Evolutionary conservation across 495 filamentous ascomycete genomes (phyloP), one percentile per base, ranked within the genome.

Genomic region (Neurospora sp.): DNA sequence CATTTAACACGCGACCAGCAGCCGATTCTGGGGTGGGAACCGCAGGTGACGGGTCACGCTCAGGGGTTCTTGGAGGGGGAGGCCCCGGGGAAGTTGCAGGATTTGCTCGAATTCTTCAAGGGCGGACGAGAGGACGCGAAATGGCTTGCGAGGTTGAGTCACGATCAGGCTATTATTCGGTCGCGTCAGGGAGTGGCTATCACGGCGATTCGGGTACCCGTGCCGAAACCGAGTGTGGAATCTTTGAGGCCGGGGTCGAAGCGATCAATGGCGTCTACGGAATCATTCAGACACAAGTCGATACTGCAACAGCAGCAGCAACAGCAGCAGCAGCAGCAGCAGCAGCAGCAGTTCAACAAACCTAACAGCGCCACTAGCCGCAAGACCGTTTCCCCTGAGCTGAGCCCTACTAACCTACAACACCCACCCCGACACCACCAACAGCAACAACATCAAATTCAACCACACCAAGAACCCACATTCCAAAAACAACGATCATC

Each of bases 21-120:
- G 72, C 84, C 84, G 12, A 78, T 82, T 77, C 79, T 86, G 70
- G 83, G 83, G 71, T 86, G 85, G 85, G 80, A 84, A 38, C 72
- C 78, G 5, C 76, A 81, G 47, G 75, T 75, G 68, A 86, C 84
- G 3, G 85, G 85, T n/a, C 78, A 85, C 53, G 82, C 82, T 6
- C 84, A 82, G 74, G 84, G 84, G 1, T 86, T 84, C 71, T 73
- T 84, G 10, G 84, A 86, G 71, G 83, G 83, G 39, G 81, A 85
- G 74, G 82, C 78, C 45, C 81, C 83, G 4, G 83, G 83, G 10
- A 82, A 85, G 71, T 80, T 86, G 27, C 85, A 86, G 75, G 85
- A 86, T 70, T 78, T 85, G 3, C 80, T 86, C 53, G 85, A 86
- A 44, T 86, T 85, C 73, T 86, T 85, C 76, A 78, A 81, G 42